Conservation (phyloP, 331 rosid genomes). For the Pyracantha coccinea region DNA sequence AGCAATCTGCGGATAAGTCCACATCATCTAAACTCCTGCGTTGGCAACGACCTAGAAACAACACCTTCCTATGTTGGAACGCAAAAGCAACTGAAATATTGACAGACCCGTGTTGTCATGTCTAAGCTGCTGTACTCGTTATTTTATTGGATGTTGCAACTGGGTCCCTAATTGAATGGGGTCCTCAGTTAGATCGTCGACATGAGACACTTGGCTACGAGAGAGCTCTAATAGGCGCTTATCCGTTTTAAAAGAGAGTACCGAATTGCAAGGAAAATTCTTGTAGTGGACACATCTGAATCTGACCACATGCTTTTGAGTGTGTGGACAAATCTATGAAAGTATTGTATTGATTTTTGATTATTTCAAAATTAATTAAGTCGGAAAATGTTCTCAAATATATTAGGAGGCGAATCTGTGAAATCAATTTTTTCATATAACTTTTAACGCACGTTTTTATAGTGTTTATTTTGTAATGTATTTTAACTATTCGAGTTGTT, state of each 20-base stretch:
- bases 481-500: fast-evolving
- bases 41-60: not conserved
- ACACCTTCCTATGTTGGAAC: too few relatives aligned
- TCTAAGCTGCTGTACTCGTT: not conserved
- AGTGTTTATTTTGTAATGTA: too few relatives aligned
- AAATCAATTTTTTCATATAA: too few relatives aligned
- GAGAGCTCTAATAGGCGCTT: not conserved
- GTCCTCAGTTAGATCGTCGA: not conserved
- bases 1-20: too few relatives aligned
- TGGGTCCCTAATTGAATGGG: not conserved
- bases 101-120: not conserved
- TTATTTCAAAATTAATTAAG: too few relatives aligned
- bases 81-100: not conserved
- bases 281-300: not conserved
- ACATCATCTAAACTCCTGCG: not conserved
- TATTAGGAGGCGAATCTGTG: too few relatives aligned
- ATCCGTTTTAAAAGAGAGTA: not conserved
- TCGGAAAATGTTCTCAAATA: too few relatives aligned
- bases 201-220: not conserved
- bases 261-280: too few relatives aligned
- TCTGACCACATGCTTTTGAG: not conserved
- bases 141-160: not conserved
- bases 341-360: too few relatives aligned
- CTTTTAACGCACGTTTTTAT: too few relatives aligned
- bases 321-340: too few relatives aligned